Percentiles rank a stretch among this genome's conserved stretches.
Conservation (phyloP, 2,329 filamentous ascomycete species). For the Stachybotrys elegans region DNA sequence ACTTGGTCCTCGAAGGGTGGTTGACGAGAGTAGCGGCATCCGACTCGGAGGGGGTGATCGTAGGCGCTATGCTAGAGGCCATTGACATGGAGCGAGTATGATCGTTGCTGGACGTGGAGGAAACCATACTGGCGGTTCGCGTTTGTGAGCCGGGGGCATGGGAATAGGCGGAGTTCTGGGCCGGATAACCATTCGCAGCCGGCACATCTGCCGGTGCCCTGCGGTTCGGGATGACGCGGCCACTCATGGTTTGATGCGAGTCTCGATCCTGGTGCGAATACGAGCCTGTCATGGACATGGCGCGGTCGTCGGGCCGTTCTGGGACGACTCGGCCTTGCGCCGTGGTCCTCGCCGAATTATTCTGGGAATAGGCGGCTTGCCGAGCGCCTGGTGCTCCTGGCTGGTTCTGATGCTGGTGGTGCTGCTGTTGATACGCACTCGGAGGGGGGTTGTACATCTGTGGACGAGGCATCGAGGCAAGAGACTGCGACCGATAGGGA, state of each 20-base stretch:
- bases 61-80: constrained; percentile 76
- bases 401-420: constrained; percentile 35
- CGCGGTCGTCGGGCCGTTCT: constrained; percentile 83
- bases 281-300: constrained; percentile 90
- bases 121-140: constrained; percentile 57
- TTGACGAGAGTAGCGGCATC: constrained; percentile 45
- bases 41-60: constrained; percentile 59
- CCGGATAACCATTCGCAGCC: constrained; percentile 28
- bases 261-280: constrained; percentile 66
- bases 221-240: constrained; percentile 78
- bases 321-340: constrained; percentile 89
- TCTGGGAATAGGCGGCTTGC: constrained; percentile 65
- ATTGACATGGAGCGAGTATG: constrained; percentile 77
- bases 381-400: constrained; percentile 71
- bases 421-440: constrained; percentile 48
- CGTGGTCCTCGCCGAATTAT: constrained; percentile 69
- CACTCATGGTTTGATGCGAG: constrained; percentile 88
- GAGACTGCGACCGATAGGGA: constrained; percentile 85
- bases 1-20: constrained; percentile 53
- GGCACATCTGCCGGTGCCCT: constrained; percentile 39
- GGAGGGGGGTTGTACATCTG: constrained; percentile 64
- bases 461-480: constrained; percentile 71
- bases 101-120: constrained; percentile 42
- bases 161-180: constrained; percentile 32
- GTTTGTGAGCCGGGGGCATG: constrained; percentile 49